phyloP scores from a whole-genome alignment of 192 early-diverging fungal genomes.

The Coemansia sp. region DNA sequence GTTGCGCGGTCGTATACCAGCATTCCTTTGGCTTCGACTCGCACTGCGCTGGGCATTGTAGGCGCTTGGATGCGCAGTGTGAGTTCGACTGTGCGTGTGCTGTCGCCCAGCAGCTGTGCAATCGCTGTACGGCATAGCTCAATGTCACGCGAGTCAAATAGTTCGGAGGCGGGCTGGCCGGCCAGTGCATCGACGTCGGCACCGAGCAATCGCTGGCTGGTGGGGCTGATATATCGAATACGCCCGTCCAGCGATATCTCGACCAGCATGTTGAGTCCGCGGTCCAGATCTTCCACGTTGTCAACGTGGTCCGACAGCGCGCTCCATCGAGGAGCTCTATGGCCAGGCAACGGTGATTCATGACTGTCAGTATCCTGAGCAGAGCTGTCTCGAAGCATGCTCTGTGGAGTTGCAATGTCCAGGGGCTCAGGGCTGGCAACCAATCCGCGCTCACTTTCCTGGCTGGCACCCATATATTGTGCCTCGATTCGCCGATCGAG shows the following conservation, averaged over 20 bases:
- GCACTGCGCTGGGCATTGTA: constrained; percentile 6
- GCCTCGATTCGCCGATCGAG: constrained; percentile 16
- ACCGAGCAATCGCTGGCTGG: constrained; percentile 28
- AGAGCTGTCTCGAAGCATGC: not conserved
- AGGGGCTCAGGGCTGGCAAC: not conserved
- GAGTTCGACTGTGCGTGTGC: constrained; percentile 42
- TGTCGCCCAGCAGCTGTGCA: constrained; percentile 41
- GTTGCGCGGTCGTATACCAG: constrained; percentile 27
- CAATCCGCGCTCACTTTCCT: not conserved
- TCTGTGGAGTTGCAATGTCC: constrained; percentile 1
- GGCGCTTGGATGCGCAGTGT: constrained; percentile 13
- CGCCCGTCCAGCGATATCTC: constrained; percentile 39
- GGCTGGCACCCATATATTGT: not conserved
- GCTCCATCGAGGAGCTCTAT: not conserved
- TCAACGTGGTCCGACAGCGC: not conserved
- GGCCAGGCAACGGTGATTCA: too few relatives aligned
- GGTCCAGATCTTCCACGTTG: constrained; percentile 21
- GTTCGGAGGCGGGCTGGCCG: constrained; percentile 26
- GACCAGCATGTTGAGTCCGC: constrained; percentile 38
- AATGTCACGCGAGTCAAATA: constrained; percentile 23
- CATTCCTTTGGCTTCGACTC: constrained; percentile 48
- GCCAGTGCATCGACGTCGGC: constrained; percentile 22
- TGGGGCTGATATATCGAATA: constrained; percentile 47
- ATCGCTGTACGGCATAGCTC: constrained; percentile 33
- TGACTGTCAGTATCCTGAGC: too few relatives aligned